Percentiles rank a stretch among this genome's conserved stretches.
These are phyloP conservation scores for Suillus decipiens DNA, from an alignment of 768 basidiomycete species.

Conservation along the genomic window DNA sequence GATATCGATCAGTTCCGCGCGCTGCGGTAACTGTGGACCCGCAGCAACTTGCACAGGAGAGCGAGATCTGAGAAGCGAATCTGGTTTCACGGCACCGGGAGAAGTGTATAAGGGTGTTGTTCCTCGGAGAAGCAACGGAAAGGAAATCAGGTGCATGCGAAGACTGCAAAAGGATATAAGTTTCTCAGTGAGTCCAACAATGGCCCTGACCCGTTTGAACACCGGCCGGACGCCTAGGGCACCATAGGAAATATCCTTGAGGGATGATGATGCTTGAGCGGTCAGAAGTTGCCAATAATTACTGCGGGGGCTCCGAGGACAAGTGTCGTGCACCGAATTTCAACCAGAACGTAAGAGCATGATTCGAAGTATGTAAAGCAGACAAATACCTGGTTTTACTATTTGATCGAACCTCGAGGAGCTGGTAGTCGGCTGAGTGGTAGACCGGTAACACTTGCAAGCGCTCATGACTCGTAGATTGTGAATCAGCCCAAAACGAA, in stretches of 20 bases:
- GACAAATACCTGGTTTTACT: background rate
- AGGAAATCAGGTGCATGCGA: constrained; percentile 3
- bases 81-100: constrained; percentile 11
- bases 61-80: constrained; percentile 5
- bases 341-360: constrained; percentile 4
- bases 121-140: constrained; percentile 11
- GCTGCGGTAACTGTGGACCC: background rate
- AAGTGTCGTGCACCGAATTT: background rate
- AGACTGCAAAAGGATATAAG: constrained; percentile 3
- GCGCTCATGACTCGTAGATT: background rate
- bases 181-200: background rate
- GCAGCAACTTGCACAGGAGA: background rate
- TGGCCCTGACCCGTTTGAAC: constrained; percentile 1
- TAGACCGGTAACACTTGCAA: background rate
- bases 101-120: constrained; percentile 9
- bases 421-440: background rate
- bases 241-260: background rate
- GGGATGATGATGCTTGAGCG: constrained; percentile 2
- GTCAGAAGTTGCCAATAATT: background rate
- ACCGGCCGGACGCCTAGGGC: background rate
- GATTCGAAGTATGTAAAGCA: background rate
- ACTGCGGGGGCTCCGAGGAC: background rate
- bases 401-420: background rate
- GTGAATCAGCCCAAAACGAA: background rate
- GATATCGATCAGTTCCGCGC: background rate